Base-by-base conservation (phyloP, 805 yeast genomes). In the Candida fluviatilis region DNA sequence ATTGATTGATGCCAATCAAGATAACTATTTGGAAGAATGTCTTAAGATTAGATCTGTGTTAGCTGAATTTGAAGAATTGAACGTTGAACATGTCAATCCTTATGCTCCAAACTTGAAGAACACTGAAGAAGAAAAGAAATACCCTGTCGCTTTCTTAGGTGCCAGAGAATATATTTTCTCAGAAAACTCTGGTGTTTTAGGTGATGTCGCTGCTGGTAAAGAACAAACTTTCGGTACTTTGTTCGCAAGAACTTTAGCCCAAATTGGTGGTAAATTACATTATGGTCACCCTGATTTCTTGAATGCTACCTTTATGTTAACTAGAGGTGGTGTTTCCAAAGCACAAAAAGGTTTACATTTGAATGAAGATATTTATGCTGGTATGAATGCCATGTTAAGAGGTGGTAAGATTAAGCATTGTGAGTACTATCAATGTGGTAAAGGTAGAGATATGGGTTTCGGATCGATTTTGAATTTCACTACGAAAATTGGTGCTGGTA, bases 231-330 rank as follows among this genome's bases (percentile, higher is more conserved):
- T 85, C 62, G 93, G 95, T 39, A 85, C 95, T 0, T 69, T 85
- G 40, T 84, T 84, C 60, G 87, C 93, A 0, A 75, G 95, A 57
- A 84, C 93, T 1, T 67, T 84, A 57, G 90, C 91, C 2, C 82
- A 80, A 54, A 75, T 84, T 48, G 93, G 91, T 18, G 91, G 90
- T 21, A 85, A 85, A 55, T 69, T 85, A 36, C 95, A 85, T 56
- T 85, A 85, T 64, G 95, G 95, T 5, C 95, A 85, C 57, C 95
- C 95, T 24, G 95, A 85, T 62, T 82, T 85, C 62, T 64, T 85
- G 51, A 84, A 84, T 50, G 74, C 79, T 8, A 66, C 82, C 1
- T 85, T 81, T 55, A 82, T 85, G 90, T 76, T 85, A 3, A 84
- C 93, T 2, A 69, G 95, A 62, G 95, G 95, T 23, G 95, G 95